Base-by-base conservation (phyloP, 352 stramenopile species). In the Halophytophthora batemanensis region DNA sequence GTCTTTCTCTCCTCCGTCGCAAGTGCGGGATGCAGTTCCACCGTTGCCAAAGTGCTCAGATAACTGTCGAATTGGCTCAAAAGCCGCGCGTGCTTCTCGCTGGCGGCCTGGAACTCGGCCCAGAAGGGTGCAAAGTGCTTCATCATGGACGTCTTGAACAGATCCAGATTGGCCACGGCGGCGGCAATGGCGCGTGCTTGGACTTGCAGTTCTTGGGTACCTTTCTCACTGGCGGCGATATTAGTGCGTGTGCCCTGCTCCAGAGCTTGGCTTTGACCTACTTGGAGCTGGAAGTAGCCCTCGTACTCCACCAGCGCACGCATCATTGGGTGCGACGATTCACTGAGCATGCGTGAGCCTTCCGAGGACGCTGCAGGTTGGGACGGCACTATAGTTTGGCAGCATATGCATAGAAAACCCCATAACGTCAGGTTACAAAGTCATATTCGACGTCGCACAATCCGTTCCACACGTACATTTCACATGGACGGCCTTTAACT, bases 81-180 rank as follows among this genome's bases (percentile, higher is more conserved):
- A 14, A 95, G 45, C 1, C 65, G 61, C 44, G 82, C 66, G 48
- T 95, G 82, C 33, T 81, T 72, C 6, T 62, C 63, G 2, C 61
- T 82, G 7, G 80, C 68, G 0, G 56, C 41, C 45, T 88, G 65
- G 46, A 87, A 95, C 53, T 95, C 82, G 14, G 48, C 55, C 80
- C 82, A 95, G 53, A 95, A 95, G 21, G 82, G 82, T 25, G 56
- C 53, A 48, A 95, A 95, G 21, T 89, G 84, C 45, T 88, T 86
- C 45, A 69, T 81, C 82, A 95, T 92, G 8, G 82, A 87, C 50
- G 57, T 71, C 46, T 87, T 84, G 54, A 93, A 92, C 39, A 83
- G 62, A 34, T 95, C 82, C 51, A 95, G 45, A 54, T 95, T 95
- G 2, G 74, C 70, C 29, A 93, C 67, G 23, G 84, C 84, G 15